Evolutionary conservation across 495 filamentous ascomycete genomes (phyloP), one percentile per base, ranked within the genome.

Genomic region (Tirmania nivea): DNA sequence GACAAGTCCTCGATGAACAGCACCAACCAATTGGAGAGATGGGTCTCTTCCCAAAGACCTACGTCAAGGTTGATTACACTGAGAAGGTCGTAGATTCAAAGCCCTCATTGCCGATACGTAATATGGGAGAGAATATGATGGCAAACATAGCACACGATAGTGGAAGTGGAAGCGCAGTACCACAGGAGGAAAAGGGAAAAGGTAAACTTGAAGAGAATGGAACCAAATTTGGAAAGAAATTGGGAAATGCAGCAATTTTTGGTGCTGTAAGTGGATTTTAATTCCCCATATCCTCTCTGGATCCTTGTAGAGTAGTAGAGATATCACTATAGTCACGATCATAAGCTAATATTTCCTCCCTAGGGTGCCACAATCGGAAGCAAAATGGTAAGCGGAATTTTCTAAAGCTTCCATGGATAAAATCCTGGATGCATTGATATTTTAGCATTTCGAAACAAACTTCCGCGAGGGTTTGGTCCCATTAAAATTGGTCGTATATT

Each of bases 361-460:
- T 83, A 84, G 48, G 88, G 88, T 61, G 88, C 88, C 55, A 92
- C 90, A 5, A 78, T 95, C 56, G 90, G 90, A 34, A 75, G 79
- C 53, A 88, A 94, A 56, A 80, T 96, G 63, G 90, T 96, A 53
- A 92, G 94, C 65, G 77, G 79, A 52, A 92, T 96, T 51, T 92
- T 94, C 66, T 92, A 78, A 70, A 2, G 25, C 2, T 25, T 25
- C 5, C 25, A 2, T 25, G 5, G 5, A 25, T 1, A 25, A 25
- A 25, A 2, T 25, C 25, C 2, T 25, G 1, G 25, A n/a, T n/a
- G n/a, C n/a, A n/a, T n/a, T n/a, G n/a, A n/a, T n/a, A n/a, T n/a
- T n/a, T n/a, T n/a, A n/a, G n/a, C n/a, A n/a, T n/a, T n/a, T n/a
- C n/a, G n/a, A n/a, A n/a, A n/a, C n/a, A n/a, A n/a, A n/a, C n/a